Percentiles rank a stretch among this genome's conserved stretches.
Evolutionary conservation across 306 rosid species (phyloP).

Genomic region (Castanopsis chinensis): DNA sequence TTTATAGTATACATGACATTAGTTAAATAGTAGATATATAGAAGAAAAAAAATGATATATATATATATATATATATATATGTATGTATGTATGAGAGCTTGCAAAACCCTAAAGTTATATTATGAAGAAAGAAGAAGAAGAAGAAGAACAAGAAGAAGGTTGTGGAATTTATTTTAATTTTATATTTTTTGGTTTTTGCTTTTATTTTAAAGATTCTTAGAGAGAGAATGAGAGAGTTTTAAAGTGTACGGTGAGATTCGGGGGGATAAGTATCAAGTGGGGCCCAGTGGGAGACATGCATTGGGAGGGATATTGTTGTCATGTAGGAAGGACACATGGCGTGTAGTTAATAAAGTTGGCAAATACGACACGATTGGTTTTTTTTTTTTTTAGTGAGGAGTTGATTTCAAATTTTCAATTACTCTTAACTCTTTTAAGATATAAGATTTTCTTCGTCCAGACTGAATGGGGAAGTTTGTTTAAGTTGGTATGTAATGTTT

Average conservation of each 20-base stretch:
- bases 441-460: no score
- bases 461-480: neutral
- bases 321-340: neutral
- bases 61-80: no score
- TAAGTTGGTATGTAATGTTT: no score
- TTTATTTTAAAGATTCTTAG: neutral
- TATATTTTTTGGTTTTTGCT: neutral
- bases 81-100: no score
- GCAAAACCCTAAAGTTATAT: conserved; percentile 30
- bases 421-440: no score
- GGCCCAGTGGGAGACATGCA: neutral
- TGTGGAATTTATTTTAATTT: neutral
- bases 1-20: no score
- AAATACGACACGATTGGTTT: neutral
- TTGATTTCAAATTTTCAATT: no score
- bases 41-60: no score
- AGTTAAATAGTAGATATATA: no score
- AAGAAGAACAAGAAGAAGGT: neutral
- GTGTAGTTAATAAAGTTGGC: neutral
- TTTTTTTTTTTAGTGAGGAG: no score
- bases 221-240: no score
- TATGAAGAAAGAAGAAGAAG: no score
- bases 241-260: neutral
- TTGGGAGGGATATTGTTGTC: neutral
- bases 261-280: conserved; percentile 24